Percentiles rank a stretch among this genome's conserved stretches.
Evolutionary conservation across 169 alveolate species (phyloP).

Genomic region (Cystoisospora suis): DNA sequence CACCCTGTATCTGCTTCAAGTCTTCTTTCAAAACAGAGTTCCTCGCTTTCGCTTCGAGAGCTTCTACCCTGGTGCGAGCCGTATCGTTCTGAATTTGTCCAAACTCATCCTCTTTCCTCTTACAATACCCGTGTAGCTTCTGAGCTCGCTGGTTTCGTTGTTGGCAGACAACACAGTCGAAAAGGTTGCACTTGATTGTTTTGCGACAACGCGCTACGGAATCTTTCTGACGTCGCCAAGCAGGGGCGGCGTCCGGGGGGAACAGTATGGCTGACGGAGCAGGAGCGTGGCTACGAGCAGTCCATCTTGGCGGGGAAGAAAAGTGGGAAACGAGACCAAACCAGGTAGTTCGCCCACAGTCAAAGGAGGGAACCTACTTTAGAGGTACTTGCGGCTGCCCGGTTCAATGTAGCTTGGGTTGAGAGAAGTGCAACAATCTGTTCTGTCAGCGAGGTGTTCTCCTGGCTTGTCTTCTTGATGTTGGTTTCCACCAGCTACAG

Average conservation of each 20-base stretch:
- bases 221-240: too few relatives aligned
- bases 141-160: conserved; percentile 71
- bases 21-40: conserved; percentile 75
- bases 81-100: conserved; percentile 85
- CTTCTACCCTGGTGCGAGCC: conserved; percentile 86
- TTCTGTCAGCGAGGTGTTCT: not conserved
- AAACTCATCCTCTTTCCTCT: conserved; percentile 81
- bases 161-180: not conserved
- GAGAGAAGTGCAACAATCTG: conserved; percentile 8
- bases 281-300: too few relatives aligned
- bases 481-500: not conserved
- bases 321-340: too few relatives aligned
- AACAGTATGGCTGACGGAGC: too few relatives aligned
- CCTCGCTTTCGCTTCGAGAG: conserved; percentile 81
- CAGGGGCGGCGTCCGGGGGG: too few relatives aligned
- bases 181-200: not conserved
- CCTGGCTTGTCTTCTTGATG: not conserved
- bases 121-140: conserved; percentile 67
- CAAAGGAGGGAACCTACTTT: not conserved
- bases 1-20: conserved; percentile 53
- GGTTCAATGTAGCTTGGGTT: conserved; percentile 14
- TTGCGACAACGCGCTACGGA: too few relatives aligned
- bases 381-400: conserved; percentile 24
- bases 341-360: too few relatives aligned
- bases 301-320: not conserved